phyloP scores from a whole-genome alignment of 495 filamentous ascomycete species.

The Annulohypoxylon maeteangense region DNA sequence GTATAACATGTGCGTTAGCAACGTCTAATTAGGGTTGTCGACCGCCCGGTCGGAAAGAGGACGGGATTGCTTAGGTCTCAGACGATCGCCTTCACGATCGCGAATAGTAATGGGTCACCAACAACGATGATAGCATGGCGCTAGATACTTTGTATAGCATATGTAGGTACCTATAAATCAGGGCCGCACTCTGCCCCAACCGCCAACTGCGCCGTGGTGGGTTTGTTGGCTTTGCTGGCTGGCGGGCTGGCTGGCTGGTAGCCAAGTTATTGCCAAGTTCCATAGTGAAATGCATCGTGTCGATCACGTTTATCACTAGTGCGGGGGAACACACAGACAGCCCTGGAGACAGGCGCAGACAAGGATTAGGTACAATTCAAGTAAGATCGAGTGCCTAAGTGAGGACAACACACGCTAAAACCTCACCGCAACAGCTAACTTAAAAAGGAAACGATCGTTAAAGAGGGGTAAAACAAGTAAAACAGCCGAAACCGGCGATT shows the following conservation, averaged over 20 bases:
- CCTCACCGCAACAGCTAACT: too few relatives aligned
- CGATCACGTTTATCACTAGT: constrained; percentile 29
- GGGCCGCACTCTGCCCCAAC: background rate
- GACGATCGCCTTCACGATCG: constrained; percentile 17
- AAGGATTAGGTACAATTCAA: constrained; percentile 12
- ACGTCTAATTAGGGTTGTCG: constrained; percentile 29
- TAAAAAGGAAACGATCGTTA: too few relatives aligned
- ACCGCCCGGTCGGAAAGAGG: constrained; percentile 1
- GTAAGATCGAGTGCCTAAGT: too few relatives aligned
- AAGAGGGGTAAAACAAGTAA: too few relatives aligned
- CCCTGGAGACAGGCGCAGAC: constrained; percentile 11
- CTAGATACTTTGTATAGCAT: constrained; percentile 1
- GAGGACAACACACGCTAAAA: too few relatives aligned
- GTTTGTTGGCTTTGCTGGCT: too few relatives aligned
- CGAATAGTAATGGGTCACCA: background rate
- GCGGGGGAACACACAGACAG: constrained; percentile 35
- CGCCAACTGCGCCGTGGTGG: background rate
- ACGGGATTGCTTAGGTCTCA: constrained; percentile 23
- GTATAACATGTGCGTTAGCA: constrained; percentile 15
- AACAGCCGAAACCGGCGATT: too few relatives aligned
- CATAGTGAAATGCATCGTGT: constrained; percentile 25
- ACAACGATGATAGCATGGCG: constrained; percentile 2
- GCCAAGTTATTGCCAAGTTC: constrained; percentile 18
- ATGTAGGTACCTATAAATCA: background rate
- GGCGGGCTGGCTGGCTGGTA: constrained; percentile 6